phyloP scores from a whole-genome alignment of 768 basidiomycete genomes.

The Boletus coccyginus region DNA sequence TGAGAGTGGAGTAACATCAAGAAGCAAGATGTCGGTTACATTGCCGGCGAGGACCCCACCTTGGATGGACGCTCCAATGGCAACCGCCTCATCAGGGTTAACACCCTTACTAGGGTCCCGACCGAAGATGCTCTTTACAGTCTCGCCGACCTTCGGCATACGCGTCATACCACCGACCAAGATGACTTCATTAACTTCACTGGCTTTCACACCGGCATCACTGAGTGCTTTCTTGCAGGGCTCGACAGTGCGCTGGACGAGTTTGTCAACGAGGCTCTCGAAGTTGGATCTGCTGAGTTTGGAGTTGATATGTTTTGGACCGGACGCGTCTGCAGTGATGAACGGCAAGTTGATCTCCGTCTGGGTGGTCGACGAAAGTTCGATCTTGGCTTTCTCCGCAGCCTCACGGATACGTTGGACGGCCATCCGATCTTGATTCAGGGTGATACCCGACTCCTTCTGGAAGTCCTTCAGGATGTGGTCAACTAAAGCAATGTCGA shows the following conservation, averaged over 20 bases:
- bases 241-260: constrained; percentile 87
- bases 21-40: constrained; percentile 91
- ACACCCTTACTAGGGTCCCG: constrained; percentile 98
- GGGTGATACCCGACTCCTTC: constrained; percentile 83
- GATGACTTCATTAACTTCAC: constrained; percentile 94
- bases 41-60: constrained; percentile 97
- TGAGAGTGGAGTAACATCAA: constrained; percentile 95
- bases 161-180: constrained; percentile 98
- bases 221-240: constrained; percentile 97
- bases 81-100: constrained; percentile 99
- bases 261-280: constrained; percentile 76
- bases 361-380: constrained; percentile 89
- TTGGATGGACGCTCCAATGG: constrained; percentile 97
- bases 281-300: constrained; percentile 89
- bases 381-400: constrained; percentile 99
- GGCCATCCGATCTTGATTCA: constrained; percentile 88
- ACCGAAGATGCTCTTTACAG: constrained; percentile 84
- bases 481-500: constrained; percentile 87
- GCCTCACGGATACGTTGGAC: constrained; percentile 99
- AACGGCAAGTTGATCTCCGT: constrained; percentile 98
- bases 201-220: constrained; percentile 91
- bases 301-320: constrained; percentile 95
- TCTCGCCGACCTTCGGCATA: constrained; percentile 94
- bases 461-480: constrained; percentile 90
- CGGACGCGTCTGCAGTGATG: constrained; percentile 93